Conservation (phyloP, 31 red algal species). For the Odonthalia washingtoniensis region DNA sequence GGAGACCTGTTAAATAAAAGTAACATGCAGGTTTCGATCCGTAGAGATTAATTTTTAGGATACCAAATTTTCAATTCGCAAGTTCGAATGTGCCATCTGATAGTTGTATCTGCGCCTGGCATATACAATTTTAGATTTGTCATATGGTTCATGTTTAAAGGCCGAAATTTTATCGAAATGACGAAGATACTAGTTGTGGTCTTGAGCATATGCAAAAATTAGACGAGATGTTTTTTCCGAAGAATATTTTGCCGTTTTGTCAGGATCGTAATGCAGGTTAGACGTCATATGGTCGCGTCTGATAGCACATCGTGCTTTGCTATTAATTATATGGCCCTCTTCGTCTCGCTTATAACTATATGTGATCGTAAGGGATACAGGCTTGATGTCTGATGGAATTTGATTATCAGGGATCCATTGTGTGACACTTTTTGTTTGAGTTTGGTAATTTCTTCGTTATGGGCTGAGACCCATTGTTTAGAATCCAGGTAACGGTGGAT, state of each 20-base stretch:
- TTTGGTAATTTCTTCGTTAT: too few relatives aligned
- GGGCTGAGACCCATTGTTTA: too few relatives aligned
- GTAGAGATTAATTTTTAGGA: neutral
- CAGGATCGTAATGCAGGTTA: slow-evolving; percentile 9
- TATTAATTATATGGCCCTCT: neutral
- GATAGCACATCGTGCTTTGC: slow-evolving; percentile 21
- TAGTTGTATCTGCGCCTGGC: neutral
- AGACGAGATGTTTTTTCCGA: slow-evolving; percentile 6
- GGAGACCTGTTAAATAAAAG: too few relatives aligned
- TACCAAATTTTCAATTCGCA: neutral
- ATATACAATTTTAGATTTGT: slow-evolving; percentile 13
- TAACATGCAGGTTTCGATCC: slow-evolving; percentile 15
- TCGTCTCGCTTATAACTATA: neutral
- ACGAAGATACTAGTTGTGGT: slow-evolving; percentile 6
- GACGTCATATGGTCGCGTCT: slow-evolving; percentile 40
- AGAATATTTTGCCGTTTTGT: slow-evolving; percentile 25
- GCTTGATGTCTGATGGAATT: too few relatives aligned
- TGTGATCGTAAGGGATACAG: too few relatives aligned
- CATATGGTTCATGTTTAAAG: slow-evolving; percentile 21
- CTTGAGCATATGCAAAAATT: neutral
- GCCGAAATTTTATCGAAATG: slow-evolving; percentile 39
- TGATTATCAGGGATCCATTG: too few relatives aligned
- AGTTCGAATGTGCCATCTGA: slow-evolving; percentile 23
- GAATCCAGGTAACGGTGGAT: too few relatives aligned
- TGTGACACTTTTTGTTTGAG: too few relatives aligned